phyloP scores from a whole-genome alignment of 495 filamentous ascomycete species.

The Neurospora sp. region DNA sequence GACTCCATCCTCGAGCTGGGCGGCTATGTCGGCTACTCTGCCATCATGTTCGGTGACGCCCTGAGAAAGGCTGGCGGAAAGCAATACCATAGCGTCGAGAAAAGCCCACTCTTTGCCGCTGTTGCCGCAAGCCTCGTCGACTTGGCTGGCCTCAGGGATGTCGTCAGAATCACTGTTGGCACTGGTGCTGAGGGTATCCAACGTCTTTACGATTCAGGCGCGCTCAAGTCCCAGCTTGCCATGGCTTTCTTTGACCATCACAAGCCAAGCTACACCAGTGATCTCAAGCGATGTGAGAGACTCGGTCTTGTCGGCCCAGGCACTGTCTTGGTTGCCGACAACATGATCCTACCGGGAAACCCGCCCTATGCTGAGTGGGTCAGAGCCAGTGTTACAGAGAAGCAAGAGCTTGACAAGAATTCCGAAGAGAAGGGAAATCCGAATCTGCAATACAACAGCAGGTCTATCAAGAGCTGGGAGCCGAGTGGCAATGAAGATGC shows the following conservation, averaged over 20 bases:
- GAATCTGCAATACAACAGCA: constrained; percentile 58
- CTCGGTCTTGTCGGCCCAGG: constrained; percentile 50
- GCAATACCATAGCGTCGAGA: constrained; percentile 56
- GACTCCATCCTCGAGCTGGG: constrained; percentile 67
- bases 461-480: constrained; percentile 55
- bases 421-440: constrained; percentile 51
- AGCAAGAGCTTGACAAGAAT: constrained; percentile 29
- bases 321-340: constrained; percentile 60
- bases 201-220: constrained; percentile 41
- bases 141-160: constrained; percentile 55
- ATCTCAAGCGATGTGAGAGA: constrained; percentile 64
- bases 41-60: constrained; percentile 58
- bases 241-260: constrained; percentile 68
- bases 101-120: constrained; percentile 57
- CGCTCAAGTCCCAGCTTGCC: constrained; percentile 43
- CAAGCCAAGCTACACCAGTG: constrained; percentile 59
- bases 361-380: constrained; percentile 65
- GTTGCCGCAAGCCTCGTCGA: constrained; percentile 52
- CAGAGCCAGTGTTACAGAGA: constrained; percentile 41
- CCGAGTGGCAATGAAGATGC: constrained; percentile 58
- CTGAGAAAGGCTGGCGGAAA: constrained; percentile 48
- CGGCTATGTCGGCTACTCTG: constrained; percentile 73
- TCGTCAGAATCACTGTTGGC: constrained; percentile 58
- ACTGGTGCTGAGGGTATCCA: constrained; percentile 50
- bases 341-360: constrained; percentile 65